A percentile compares a stretch with the other conserved stretches of the same genome.
These are phyloP conservation scores for Pyrus hybrid DNA, from an alignment of 331 rosid genomes.

Conservation along the genomic window DNA sequence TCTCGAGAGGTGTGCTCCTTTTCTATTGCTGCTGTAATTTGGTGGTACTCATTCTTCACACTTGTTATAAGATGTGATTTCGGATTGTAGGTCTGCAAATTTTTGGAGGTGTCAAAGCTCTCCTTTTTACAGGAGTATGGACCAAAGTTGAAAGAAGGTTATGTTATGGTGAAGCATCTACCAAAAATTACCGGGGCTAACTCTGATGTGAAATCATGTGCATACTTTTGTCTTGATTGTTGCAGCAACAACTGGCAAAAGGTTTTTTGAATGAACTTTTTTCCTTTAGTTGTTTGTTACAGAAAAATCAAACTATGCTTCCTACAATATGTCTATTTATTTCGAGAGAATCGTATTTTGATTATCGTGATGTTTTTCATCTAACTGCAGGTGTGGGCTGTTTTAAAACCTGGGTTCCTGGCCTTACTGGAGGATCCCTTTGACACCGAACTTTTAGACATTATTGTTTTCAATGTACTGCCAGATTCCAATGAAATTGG, in stretches of 20 bases:
- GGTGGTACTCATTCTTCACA: neutral
- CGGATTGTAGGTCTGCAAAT: slow-evolving; percentile 28
- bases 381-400: slow-evolving; percentile 45
- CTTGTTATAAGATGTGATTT: neutral
- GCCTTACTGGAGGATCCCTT: slow-evolving; percentile 41
- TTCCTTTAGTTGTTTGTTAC: neutral
- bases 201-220: slow-evolving; percentile 18
- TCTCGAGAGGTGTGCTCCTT: slow-evolving; percentile 62
- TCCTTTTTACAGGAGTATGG: slow-evolving; percentile 40
- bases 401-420: slow-evolving; percentile 46
- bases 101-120: slow-evolving; percentile 41
- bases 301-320: neutral
- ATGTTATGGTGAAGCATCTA: slow-evolving; percentile 39
- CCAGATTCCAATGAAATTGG: slow-evolving; percentile 19
- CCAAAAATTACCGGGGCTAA: slow-evolving; percentile 18
- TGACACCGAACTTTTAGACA: slow-evolving; percentile 32
- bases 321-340: neutral
- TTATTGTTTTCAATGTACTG: slow-evolving; percentile 29
- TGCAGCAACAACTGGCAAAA: slow-evolving; percentile 35
- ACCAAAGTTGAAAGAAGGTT: slow-evolving; percentile 42
- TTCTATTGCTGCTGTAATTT: neutral
- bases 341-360: neutral
- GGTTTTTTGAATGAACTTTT: slow-evolving; percentile 16
- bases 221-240: slow-evolving; percentile 11
- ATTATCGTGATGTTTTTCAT: neutral